A percentile compares a stretch with the other conserved stretches of the same genome.
phyloP scores from a whole-genome alignment of 2,329 filamentous ascomycete genomes.

The Colletotrichum melonis region DNA sequence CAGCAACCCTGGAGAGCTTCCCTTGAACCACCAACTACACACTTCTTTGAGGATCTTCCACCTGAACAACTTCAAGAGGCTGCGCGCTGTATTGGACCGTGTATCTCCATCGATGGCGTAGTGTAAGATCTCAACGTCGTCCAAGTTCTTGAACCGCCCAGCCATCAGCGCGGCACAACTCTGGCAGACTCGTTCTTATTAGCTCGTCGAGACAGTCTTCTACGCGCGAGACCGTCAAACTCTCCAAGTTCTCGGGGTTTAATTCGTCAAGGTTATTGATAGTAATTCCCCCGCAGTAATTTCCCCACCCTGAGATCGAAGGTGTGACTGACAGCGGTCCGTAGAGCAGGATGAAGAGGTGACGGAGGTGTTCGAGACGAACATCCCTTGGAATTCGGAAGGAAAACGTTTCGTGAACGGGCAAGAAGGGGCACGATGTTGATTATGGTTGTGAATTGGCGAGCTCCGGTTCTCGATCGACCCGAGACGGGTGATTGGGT shows the following conservation, averaged over 20 bases:
- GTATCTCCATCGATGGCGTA: not conserved
- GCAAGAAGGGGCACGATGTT: not conserved
- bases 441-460: not conserved
- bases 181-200: not conserved
- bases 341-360: not conserved
- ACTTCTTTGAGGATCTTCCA: not conserved
- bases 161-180: not conserved
- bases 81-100: not conserved
- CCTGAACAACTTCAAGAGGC: not conserved
- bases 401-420: not conserved
- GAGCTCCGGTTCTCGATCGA: not conserved
- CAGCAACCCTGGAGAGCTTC: too few relatives aligned
- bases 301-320: too few relatives aligned
- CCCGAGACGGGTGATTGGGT: not conserved
- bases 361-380: not conserved
- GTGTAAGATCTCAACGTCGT: not conserved
- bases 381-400: not conserved
- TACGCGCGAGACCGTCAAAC: not conserved
- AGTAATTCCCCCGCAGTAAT: not conserved
- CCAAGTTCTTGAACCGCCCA: not conserved
- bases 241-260: not conserved
- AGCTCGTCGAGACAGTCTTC: not conserved
- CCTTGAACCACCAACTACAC: too few relatives aligned
- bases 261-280: not conserved
- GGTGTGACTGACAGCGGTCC: not conserved